A percentile compares a stretch with the other conserved stretches of the same genome.
Evolutionary conservation across 441 rosid genomes (phyloP).

Genomic region (Pelargonium citronellum): DNA sequence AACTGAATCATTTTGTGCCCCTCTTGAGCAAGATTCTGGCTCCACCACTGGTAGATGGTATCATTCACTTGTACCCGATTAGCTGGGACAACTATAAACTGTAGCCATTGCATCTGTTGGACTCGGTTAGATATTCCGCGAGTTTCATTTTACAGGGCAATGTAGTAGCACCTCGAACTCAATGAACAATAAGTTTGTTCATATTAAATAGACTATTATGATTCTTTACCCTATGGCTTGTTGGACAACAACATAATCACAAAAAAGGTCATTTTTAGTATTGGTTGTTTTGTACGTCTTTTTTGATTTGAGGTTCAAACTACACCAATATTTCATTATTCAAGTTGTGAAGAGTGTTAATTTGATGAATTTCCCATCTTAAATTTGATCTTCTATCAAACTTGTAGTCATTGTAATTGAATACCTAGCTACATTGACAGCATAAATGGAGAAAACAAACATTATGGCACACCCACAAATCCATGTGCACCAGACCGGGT

Average conservation of each 20-base stretch:
- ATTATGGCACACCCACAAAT: constrained; percentile 87
- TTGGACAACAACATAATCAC: neutral
- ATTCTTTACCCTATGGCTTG: neutral
- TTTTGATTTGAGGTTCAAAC: neutral
- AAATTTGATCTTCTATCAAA: neutral
- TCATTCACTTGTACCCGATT: no score
- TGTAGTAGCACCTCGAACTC: neutral
- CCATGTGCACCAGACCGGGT: constrained; percentile 68
- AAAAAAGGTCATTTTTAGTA: neutral
- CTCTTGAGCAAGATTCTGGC: no score
- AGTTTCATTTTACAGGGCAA: neutral
- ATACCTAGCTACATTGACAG: constrained; percentile 29
- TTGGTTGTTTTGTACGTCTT: neutral
- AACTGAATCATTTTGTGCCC: no score
- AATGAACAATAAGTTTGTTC: neutral
- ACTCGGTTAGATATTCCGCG: neutral
- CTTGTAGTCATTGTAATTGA: neutral
- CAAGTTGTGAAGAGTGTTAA: neutral
- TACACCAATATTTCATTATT: neutral
- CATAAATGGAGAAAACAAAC: constrained; percentile 80
- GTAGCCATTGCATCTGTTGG: neutral
- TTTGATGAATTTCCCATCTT: neutral
- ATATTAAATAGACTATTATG: neutral
- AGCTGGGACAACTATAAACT: neutral
- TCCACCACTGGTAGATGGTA: no score